A percentile compares a stretch with the other conserved stretches of the same genome.
Evolutionary conservation across 2,329 filamentous ascomycete genomes (phyloP).

Genomic region (Seiridium cupressi): DNA sequence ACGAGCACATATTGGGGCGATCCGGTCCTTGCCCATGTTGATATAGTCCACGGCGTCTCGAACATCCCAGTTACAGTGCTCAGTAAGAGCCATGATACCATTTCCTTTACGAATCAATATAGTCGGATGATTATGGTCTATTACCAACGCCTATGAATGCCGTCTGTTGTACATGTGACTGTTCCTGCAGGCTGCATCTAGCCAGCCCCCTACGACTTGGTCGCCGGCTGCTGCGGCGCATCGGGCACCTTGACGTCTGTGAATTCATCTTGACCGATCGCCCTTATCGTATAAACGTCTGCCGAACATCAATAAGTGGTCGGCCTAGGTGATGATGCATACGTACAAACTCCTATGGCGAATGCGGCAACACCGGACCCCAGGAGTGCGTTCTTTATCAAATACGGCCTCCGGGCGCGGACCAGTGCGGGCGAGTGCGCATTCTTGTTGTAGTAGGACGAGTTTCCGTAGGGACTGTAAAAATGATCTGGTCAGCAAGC

Average conservation of each 20-base stretch:
- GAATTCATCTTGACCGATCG: constrained; percentile 95
- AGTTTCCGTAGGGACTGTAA: constrained; percentile 40
- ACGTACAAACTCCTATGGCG: constrained; percentile 82
- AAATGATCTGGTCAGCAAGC: neutral
- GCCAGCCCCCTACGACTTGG: constrained; percentile 14
- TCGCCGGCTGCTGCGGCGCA: constrained; percentile 52
- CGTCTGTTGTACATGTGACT: neutral
- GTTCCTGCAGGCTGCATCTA: neutral
- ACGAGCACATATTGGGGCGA: neutral
- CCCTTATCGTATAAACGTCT: constrained; percentile 68
- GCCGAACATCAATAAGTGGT: neutral
- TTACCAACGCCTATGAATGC: constrained; percentile 6
- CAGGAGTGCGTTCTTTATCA: constrained; percentile 84
- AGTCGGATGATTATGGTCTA: neutral
- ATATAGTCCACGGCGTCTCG: constrained; percentile 3
- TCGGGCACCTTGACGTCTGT: constrained; percentile 91
- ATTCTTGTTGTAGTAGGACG: constrained; percentile 82
- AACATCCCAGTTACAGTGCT: neutral
- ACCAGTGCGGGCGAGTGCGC: constrained; percentile 86
- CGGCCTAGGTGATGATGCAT: constrained; percentile 21
- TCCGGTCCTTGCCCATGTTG: neutral
- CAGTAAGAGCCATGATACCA: constrained; percentile 9
- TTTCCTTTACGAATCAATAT: neutral
- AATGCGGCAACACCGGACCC: constrained; percentile 74
- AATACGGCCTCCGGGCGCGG: constrained; percentile 86